Percentiles rank a stretch among this genome's conserved stretches.
Conservation (phyloP, 805 yeast genomes). For the Saturnispora kantuleensis region DNA sequence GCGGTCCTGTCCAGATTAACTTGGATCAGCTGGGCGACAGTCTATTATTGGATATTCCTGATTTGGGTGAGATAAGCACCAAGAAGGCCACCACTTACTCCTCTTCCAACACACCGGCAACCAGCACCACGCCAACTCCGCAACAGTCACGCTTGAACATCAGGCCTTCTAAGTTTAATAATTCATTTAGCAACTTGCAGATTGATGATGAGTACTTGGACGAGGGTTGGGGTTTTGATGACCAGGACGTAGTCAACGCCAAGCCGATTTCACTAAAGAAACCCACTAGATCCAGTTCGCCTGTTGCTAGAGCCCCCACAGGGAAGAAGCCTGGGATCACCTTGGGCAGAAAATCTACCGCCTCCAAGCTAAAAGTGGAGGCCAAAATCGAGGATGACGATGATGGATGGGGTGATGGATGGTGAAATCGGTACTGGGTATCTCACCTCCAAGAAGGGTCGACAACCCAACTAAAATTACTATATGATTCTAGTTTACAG, state of each 20-base stretch:
- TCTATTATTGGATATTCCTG: slow-evolving; percentile 1
- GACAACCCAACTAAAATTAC: not conserved
- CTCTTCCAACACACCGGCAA: slow-evolving; percentile 5
- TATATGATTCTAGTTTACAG: too few relatives aligned
- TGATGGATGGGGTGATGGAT: slow-evolving; percentile 39
- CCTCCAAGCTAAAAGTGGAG: slow-evolving; percentile 25
- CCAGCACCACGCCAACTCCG: not conserved
- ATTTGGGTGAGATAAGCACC: slow-evolving; percentile 1
- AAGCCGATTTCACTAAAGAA: slow-evolving; percentile 1
- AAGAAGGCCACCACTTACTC: slow-evolving; percentile 5
- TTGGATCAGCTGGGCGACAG: slow-evolving; percentile 1
- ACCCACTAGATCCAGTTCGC: not conserved
- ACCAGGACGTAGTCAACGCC: slow-evolving; percentile 11
- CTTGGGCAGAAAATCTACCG: slow-evolving; percentile 2
- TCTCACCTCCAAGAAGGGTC: not conserved
- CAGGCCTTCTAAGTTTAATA: not conserved
- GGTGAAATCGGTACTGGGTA: slow-evolving; percentile 21
- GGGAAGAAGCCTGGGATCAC: slow-evolving; percentile 4
- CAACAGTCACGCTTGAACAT: not conserved
- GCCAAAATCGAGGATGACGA: slow-evolving; percentile 26
- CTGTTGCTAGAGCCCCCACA: not conserved
- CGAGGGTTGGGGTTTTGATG: slow-evolving; percentile 27
- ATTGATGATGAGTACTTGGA: slow-evolving; percentile 16
- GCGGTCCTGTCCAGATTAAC: not conserved
- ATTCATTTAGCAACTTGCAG: slow-evolving; percentile 1